These are phyloP conservation scores for Myriosclerotinia duriaeana DNA, from an alignment of 2,329 filamentous ascomycete genomes.

Conservation along the genomic window DNA sequence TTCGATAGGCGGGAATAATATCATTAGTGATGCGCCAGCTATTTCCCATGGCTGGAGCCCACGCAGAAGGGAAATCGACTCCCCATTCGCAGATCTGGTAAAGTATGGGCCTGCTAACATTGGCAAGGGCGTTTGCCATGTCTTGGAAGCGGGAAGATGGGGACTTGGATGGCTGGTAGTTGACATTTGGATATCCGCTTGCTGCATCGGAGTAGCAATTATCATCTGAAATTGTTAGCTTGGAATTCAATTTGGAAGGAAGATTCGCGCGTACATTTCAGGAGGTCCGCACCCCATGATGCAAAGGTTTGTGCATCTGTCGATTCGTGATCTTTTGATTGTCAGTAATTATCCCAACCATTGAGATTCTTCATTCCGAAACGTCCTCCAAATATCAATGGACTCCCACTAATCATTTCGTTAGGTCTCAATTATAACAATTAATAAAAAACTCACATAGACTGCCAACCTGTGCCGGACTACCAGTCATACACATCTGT, in stretches of 20 bases:
- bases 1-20: slow-evolving; percentile 44
- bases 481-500: slow-evolving; percentile 38
- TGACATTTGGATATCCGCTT: slow-evolving; percentile 40
- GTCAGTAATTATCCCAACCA: not conserved
- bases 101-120: slow-evolving; percentile 39
- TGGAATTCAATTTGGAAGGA: not conserved
- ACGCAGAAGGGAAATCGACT: slow-evolving; percentile 44
- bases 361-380: not conserved
- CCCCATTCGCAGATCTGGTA: slow-evolving; percentile 48
- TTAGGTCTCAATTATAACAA: too few species aligned
- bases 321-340: slow-evolving; percentile 32
- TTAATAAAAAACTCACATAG: slow-evolving; percentile 31
- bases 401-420: not conserved
- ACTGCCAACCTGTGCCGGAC: slow-evolving; percentile 34
- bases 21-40: slow-evolving; percentile 47
- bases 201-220: slow-evolving; percentile 43
- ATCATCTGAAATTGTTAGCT: slow-evolving; percentile 38
- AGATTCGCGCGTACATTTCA: slow-evolving; percentile 45
- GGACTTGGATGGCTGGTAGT: slow-evolving; percentile 42
- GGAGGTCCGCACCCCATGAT: slow-evolving; percentile 41
- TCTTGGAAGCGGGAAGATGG: slow-evolving; percentile 40
- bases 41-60: slow-evolving; percentile 44
- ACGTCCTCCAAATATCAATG: not conserved
- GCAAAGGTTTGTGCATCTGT: slow-evolving; percentile 35
- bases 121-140: slow-evolving; percentile 42